These are phyloP conservation scores for Phytophthora pisi DNA, from an alignment of 352 stramenopile genomes.

Conservation along the genomic window DNA sequence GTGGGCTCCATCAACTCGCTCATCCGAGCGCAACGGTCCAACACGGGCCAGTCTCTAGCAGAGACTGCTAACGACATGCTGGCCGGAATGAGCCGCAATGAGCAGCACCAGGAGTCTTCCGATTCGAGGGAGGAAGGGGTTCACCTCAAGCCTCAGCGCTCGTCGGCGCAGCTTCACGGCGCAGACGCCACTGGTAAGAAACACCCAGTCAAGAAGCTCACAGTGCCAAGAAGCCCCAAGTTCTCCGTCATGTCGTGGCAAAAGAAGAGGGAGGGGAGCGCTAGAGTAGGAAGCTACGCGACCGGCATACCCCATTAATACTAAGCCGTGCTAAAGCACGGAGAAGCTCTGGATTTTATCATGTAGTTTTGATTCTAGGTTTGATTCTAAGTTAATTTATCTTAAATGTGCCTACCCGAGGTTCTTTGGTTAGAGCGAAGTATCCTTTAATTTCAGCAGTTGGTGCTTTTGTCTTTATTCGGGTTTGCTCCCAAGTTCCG, in stretches of 20 bases:
- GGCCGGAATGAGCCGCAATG: slow-evolving; percentile 35
- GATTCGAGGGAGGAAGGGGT: slow-evolving; percentile 25
- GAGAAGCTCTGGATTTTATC: too few species aligned
- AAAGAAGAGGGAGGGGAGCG: slow-evolving; percentile 49
- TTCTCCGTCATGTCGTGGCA: slow-evolving; percentile 90
- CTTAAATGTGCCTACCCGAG: too few species aligned
- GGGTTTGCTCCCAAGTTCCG: too few species aligned
- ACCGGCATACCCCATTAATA: background rate
- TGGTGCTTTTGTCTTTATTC: too few species aligned
- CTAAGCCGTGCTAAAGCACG: too few species aligned
- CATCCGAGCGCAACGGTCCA: slow-evolving; percentile 60
- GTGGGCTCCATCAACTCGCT: slow-evolving; percentile 72
- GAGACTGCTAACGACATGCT: slow-evolving; percentile 57
- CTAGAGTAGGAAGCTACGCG: slow-evolving; percentile 11
- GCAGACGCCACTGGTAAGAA: slow-evolving; percentile 23
- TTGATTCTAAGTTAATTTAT: too few species aligned
- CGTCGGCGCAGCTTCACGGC: slow-evolving; percentile 36
- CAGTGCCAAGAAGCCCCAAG: slow-evolving; percentile 79
- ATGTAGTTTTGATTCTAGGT: too few species aligned
- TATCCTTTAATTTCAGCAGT: too few species aligned
- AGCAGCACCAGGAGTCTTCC: slow-evolving; percentile 1
- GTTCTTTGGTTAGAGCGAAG: too few species aligned
- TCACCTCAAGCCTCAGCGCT: slow-evolving; percentile 47
- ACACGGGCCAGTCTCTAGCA: slow-evolving; percentile 53
- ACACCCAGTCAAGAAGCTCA: slow-evolving; percentile 57